Evolutionary conservation across 2,329 filamentous ascomycete genomes (phyloP).

Genomic region (Septoria linicola): DNA sequence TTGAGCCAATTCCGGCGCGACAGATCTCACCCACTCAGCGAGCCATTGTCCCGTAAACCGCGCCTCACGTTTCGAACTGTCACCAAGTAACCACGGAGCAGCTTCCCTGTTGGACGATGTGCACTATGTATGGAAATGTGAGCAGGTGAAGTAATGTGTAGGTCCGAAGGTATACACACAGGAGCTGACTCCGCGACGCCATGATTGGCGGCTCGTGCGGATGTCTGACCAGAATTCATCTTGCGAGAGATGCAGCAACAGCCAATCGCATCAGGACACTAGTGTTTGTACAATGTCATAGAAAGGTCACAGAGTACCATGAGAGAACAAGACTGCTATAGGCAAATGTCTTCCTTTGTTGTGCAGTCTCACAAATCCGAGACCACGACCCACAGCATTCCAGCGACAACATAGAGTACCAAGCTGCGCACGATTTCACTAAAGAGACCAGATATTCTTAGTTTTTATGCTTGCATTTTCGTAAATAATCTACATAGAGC

Average conservation of each 20-base stretch:
- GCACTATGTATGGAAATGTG: neutral
- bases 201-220: neutral
- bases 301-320: no score
- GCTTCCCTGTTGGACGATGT: no score
- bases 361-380: no score
- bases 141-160: no score
- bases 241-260: neutral
- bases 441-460: neutral
- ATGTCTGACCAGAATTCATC: neutral
- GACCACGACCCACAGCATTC: no score
- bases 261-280: no score
- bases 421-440: neutral
- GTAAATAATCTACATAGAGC: constrained; percentile 14
- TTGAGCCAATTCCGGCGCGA: constrained; percentile 1
- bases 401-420: no score
- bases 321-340: no score
- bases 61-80: no score
- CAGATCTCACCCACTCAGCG: neutral
- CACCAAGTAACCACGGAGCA: neutral
- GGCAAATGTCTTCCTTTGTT: no score
- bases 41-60: constrained; percentile 1
- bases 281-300: no score
- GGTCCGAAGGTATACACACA: neutral
- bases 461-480: constrained; percentile 8
- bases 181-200: constrained; percentile 5